Evolutionary conservation across 371 early-diverging fungal genomes (phyloP), one percentile per base, ranked within the genome.

Genomic region (Syncephalastrum sp.): DNA sequence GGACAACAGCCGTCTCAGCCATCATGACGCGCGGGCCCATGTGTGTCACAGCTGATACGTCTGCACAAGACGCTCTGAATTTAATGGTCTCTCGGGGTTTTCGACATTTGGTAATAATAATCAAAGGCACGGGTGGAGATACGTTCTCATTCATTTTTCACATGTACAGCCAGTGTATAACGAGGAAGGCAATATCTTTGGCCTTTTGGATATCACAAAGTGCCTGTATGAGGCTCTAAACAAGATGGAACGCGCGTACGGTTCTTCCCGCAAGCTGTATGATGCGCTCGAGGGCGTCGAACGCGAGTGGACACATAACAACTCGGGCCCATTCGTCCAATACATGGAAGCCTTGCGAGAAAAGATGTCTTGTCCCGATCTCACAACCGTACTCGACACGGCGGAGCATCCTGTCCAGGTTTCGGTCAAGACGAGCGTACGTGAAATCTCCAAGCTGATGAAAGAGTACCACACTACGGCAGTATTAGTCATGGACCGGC

Each of bases 71-170:
- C 65, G 98, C 97, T 41, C 76, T 98, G 42, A 91, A 91, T 69
- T 84, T 92, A 60, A 97, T 98, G 99, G 95, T 96, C 12, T 84
- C 83, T 27, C 86, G 94, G 50, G 90, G 93, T 16, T 98, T 97
- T 81, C 85, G 99, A 42, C 99, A 98, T 69, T 74, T 98, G 82
- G 86, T 83, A 82, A 62, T 57, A 59, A n/a, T 42, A 29, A 17
- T 24, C n/a, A 42, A 15, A 8, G n/a, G 13, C 38, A 7, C 5
- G 16, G n/a, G 23, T 42, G n/a, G 41, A 15, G n/a, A 15, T 4
- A 16, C 12, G 1, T 50, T 3, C 17, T 15, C 17, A 54, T 42
- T 15, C 7, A 45, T 15, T 42, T 17, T 14, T n/a, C n/a, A 43
- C 10, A 42, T 25, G 10, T 47, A 33, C 64, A 84, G 82, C 98